Evolutionary conservation across 2,329 filamentous ascomycete species (phyloP).

Genomic region (Scolecobasidium constrictum): DNA sequence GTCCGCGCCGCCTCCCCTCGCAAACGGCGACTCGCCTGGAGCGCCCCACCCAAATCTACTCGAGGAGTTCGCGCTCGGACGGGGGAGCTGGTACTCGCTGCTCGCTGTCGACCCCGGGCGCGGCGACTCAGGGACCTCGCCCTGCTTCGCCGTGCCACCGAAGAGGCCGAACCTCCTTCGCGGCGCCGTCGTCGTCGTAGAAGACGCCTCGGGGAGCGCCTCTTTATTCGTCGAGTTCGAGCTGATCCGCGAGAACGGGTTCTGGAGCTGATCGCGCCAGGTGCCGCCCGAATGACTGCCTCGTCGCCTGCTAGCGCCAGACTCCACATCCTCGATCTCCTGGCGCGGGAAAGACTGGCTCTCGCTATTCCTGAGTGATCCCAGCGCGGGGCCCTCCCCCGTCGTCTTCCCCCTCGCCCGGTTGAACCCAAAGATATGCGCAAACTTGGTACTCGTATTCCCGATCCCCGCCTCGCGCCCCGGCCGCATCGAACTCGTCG

Average conservation of each 20-base stretch:
- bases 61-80: conserved; percentile 2
- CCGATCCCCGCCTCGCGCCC: conserved; percentile 25
- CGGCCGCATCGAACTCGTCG: conserved; percentile 38
- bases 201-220: not conserved
- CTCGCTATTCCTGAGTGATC: conserved; percentile 58
- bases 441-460: conserved; percentile 41
- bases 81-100: conserved; percentile 1
- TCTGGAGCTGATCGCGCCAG: conserved; percentile 39
- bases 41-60: conserved; percentile 7
- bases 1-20: conserved; percentile 17
- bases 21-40: not conserved
- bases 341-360: conserved; percentile 67
- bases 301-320: conserved; percentile 41
- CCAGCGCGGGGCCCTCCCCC: conserved; percentile 53
- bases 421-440: conserved; percentile 49
- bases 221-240: conserved; percentile 24
- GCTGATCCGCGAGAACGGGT: conserved; percentile 18
- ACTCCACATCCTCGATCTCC: conserved; percentile 33
- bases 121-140: conserved; percentile 37
- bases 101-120: conserved; percentile 28
- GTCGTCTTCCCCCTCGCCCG: conserved; percentile 51
- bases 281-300: conserved; percentile 42
- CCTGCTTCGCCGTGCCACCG: conserved; percentile 39
- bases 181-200: conserved; percentile 19
- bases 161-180: conserved; percentile 38